A percentile compares a stretch with the other conserved stretches of the same genome.
Conservation (phyloP, 148 eudicot species). For the Fagopyrum tataricum region DNA sequence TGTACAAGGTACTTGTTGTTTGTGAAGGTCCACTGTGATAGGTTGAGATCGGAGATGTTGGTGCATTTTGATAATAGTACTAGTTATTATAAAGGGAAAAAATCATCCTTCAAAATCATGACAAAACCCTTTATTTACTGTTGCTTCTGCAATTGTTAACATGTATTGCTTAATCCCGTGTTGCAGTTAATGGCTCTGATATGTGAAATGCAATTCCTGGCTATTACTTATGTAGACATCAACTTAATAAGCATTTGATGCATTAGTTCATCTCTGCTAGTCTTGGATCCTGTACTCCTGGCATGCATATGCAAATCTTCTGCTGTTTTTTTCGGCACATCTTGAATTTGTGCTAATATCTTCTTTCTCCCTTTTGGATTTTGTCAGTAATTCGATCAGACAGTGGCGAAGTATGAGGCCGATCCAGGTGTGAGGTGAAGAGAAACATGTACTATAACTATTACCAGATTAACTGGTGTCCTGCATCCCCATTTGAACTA, state of each 20-base stretch:
- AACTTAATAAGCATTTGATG: neutral
- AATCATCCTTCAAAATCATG: neutral
- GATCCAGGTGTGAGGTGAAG: neutral
- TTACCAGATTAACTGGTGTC: neutral
- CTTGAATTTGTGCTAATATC: neutral
- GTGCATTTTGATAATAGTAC: neutral
- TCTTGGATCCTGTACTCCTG: neutral
- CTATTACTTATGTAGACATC: neutral
- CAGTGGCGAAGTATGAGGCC: neutral
- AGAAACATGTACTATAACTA: neutral
- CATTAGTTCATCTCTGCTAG: no score
- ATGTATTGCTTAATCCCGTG: neutral
- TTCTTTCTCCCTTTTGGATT: neutral
- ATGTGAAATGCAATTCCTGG: neutral
- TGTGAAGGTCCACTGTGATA: neutral
- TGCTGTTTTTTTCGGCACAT: no score
- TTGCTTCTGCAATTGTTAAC: neutral
- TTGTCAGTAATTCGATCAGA: slow-evolving; percentile 5
- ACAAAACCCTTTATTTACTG: neutral
- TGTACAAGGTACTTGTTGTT: neutral
- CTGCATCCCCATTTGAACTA: neutral
- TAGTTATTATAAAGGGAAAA: neutral
- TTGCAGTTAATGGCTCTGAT: neutral
- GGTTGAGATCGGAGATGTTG: neutral
- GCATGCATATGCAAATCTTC: neutral